Evolutionary conservation across 352 stramenopile species (phyloP).

Genomic region (Pythium aquatile): DNA sequence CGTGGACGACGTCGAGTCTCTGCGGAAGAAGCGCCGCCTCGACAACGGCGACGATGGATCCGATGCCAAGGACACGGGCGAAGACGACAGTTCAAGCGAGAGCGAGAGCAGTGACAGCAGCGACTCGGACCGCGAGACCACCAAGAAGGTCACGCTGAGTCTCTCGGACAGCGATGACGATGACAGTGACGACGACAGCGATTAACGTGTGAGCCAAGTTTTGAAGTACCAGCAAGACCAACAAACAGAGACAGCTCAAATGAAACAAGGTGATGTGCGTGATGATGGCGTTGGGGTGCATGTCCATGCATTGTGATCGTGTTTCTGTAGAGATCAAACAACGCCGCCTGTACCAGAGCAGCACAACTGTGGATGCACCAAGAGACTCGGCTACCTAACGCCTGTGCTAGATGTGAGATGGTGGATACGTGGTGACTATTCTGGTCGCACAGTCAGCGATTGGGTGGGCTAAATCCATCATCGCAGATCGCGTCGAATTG

Average conservation of each 20-base stretch:
- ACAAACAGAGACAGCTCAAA: background rate
- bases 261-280: background rate
- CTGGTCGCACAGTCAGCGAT: background rate
- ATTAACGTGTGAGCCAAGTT: constrained; percentile 25
- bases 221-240: background rate
- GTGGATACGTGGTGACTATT: constrained; percentile 2
- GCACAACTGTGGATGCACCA: background rate
- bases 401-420: background rate
- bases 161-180: constrained; percentile 65
- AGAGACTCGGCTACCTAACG: background rate
- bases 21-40: constrained; percentile 70
- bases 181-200: constrained; percentile 47
- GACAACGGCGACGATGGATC: constrained; percentile 27
- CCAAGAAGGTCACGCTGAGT: constrained; percentile 71
- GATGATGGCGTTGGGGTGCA: background rate
- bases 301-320: background rate
- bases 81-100: constrained; percentile 25
- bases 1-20: constrained; percentile 60
- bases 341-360: background rate
- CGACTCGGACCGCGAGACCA: constrained; percentile 50
- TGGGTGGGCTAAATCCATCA: constrained; percentile 1
- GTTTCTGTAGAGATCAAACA: background rate
- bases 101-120: constrained; percentile 40
- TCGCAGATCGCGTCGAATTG: background rate
- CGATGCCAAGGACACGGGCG: constrained; percentile 15